Percentiles rank a stretch among this genome's conserved stretches.
Evolutionary conservation across 331 rosid genomes (phyloP).

Genomic region (Pyracantha coccinea): DNA sequence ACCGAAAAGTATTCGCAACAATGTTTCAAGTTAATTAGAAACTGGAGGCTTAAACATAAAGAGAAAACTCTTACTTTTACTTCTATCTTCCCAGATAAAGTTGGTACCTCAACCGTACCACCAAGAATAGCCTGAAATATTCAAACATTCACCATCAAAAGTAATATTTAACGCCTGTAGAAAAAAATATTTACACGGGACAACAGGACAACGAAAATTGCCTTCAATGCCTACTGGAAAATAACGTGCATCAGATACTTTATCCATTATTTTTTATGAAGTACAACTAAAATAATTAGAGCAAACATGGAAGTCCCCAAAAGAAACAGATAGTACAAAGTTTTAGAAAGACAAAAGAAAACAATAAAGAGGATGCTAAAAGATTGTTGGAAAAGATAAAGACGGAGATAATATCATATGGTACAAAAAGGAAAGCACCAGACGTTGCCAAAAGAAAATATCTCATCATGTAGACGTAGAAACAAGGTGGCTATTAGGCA

Average conservation of each 20-base stretch:
- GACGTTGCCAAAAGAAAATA: neutral
- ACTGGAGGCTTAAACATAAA: neutral
- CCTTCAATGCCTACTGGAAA: neutral
- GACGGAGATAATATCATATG: neutral
- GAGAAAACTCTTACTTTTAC: constrained; percentile 37
- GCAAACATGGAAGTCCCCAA: neutral
- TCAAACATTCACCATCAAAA: constrained; percentile 2
- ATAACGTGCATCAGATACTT: neutral
- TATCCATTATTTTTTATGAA: neutral
- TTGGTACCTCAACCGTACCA: constrained; percentile 85
- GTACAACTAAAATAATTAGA: neutral
- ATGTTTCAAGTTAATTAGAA: neutral
- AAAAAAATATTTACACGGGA: neutral
- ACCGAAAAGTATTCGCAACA: neutral
- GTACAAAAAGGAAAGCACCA: neutral
- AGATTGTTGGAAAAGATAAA: neutral
- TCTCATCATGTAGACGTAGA: neutral
- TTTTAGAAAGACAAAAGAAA: neutral
- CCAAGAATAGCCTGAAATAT: constrained; percentile 87
- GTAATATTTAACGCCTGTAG: neutral
- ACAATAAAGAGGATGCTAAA: neutral
- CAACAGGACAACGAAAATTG: neutral
- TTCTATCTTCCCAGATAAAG: constrained; percentile 62
- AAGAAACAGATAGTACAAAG: neutral
- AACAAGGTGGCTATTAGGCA: neutral